These are phyloP conservation scores for Penicillium parvum DNA, from an alignment of 495 filamentous ascomycete species.

Conservation along the genomic window DNA sequence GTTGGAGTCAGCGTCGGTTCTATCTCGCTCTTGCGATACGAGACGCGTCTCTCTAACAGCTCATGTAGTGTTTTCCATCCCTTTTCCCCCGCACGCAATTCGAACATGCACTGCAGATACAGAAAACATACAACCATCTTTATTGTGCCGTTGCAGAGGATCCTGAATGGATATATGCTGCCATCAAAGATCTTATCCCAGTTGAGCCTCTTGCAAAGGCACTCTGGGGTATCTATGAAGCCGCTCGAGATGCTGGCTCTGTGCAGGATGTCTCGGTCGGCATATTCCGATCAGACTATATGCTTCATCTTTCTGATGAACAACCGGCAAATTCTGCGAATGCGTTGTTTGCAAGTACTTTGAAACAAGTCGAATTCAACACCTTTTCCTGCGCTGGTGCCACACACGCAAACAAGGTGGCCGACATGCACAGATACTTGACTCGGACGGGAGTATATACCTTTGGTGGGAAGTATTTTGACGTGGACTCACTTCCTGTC, in stretches of 20 bases:
- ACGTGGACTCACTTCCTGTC: slow-evolving; percentile 46
- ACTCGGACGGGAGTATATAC: slow-evolving; percentile 21
- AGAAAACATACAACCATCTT: slow-evolving; percentile 72
- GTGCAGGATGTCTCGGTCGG: slow-evolving; percentile 63
- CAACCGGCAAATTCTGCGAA: neutral
- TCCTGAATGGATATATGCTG: slow-evolving; percentile 59
- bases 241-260: slow-evolving; percentile 60
- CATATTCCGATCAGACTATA: slow-evolving; percentile 87
- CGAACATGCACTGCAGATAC: slow-evolving; percentile 61
- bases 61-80: slow-evolving; percentile 65
- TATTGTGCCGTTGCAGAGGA: slow-evolving; percentile 75
- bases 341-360: slow-evolving; percentile 19
- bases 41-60: no score
- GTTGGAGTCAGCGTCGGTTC: slow-evolving; percentile 68
- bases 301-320: slow-evolving; percentile 55
- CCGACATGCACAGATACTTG: slow-evolving; percentile 55
- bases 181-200: slow-evolving; percentile 43
- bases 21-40: no score
- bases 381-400: slow-evolving; percentile 77
- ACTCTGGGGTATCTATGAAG: slow-evolving; percentile 71
- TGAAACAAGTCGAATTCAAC: slow-evolving; percentile 93
- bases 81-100: slow-evolving; percentile 70
- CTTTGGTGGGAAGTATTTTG: slow-evolving; percentile 4
- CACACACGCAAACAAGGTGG: slow-evolving; percentile 59
- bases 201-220: slow-evolving; percentile 64